phyloP scores from a whole-genome alignment of 73 alveolate species.

The Paramecium sexaurelia region DNA sequence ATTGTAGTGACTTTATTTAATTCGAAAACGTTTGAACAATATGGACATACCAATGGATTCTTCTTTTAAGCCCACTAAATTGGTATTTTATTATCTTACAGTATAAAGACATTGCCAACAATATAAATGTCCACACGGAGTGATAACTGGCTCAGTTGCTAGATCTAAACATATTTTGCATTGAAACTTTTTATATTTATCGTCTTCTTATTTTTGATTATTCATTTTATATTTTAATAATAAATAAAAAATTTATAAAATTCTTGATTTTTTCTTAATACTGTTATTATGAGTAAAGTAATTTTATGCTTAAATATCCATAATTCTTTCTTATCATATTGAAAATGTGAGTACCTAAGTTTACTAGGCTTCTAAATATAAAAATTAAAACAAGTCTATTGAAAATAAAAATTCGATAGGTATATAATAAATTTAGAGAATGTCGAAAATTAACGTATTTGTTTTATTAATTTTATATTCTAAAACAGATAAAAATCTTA shows the following conservation, averaged over 20 bases:
- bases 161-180: constrained; percentile 90
- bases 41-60: constrained; percentile 46
- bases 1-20: neutral
- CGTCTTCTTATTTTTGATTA: neutral
- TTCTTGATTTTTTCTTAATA: neutral
- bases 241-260: neutral
- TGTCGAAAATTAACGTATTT: too few species aligned
- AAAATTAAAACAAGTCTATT: too few species aligned
- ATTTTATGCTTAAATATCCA: too few species aligned
- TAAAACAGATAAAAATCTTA: too few species aligned
- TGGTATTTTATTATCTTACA: neutral
- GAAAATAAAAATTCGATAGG: too few species aligned
- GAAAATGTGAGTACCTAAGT: neutral
- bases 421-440: neutral
- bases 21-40: constrained; percentile 32
- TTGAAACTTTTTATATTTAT: constrained; percentile 68
- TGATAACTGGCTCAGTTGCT: constrained; percentile 93
- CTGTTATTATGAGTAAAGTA: neutral
- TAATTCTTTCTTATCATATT: neutral
- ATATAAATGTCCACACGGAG: constrained; percentile 94
- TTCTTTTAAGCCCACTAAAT: constrained; percentile 43
- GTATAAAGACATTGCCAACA: constrained; percentile 93
- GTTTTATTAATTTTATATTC: too few species aligned
- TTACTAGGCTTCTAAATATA: neutral
- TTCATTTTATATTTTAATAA: neutral